These are phyloP conservation scores for Breviolum minutum DNA, from an alignment of 73 alveolate species.

Conservation along the genomic window DNA sequence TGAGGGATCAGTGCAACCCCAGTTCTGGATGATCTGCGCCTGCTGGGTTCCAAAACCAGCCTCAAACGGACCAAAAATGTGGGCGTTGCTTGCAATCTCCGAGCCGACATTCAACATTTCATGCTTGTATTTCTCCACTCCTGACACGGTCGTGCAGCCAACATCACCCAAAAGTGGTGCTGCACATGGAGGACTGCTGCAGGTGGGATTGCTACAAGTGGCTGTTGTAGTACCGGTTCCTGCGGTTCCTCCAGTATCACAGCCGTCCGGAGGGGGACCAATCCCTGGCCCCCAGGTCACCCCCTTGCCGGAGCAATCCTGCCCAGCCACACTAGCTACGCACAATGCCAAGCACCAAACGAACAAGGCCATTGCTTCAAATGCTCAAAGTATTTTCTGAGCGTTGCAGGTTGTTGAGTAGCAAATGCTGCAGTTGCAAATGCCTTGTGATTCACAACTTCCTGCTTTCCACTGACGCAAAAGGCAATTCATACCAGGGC, in stretches of 20 bases:
- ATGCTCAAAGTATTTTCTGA: too few species aligned
- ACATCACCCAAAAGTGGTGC: slow-evolving; percentile 75
- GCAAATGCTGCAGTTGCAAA: too few species aligned
- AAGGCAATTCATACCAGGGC: too few species aligned
- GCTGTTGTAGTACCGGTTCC: neutral
- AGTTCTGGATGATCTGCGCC: slow-evolving; percentile 34
- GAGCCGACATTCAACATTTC: slow-evolving; percentile 45
- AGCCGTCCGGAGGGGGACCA: neutral
- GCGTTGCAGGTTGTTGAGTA: too few species aligned
- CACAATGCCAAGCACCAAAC: neutral
- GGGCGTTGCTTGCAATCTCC: slow-evolving; percentile 62
- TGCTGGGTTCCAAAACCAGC: slow-evolving; percentile 48
- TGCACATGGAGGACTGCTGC: slow-evolving; percentile 75
- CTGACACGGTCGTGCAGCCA: slow-evolving; percentile 71
- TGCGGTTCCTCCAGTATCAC: neutral
- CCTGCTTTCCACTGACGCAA: too few species aligned
- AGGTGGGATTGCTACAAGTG: slow-evolving; percentile 54
- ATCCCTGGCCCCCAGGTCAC: slow-evolving; percentile 24
- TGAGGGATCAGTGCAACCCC: slow-evolving; percentile 74
- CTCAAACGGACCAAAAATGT: slow-evolving; percentile 76
- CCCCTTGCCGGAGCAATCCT: slow-evolving; percentile 23
- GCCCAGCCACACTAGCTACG: neutral
- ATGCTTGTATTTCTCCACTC: slow-evolving; percentile 48
- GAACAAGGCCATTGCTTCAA: neutral
- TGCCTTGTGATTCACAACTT: too few species aligned